These are phyloP conservation scores for Stellera chamaejasme DNA, from an alignment of 345 rosid species.

Conservation along the genomic window DNA sequence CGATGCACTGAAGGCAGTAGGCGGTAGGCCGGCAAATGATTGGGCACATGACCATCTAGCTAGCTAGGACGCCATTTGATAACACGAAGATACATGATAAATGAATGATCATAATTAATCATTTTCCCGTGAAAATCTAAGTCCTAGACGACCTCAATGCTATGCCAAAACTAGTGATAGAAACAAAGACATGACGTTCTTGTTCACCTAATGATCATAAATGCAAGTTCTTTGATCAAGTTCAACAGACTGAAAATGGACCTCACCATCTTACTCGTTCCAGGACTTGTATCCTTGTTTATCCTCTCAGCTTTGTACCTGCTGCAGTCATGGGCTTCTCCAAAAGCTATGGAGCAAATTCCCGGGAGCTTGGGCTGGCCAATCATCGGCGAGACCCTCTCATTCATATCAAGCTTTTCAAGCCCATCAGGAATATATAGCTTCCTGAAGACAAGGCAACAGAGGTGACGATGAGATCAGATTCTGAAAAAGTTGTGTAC, in stretches of 20 bases:
- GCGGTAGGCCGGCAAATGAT: too few relatives aligned
- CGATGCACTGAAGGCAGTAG: too few relatives aligned
- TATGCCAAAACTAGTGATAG: too few relatives aligned
- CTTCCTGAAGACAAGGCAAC: conserved; percentile 52
- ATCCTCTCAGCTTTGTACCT: conserved; percentile 17
- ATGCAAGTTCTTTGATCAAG: conserved; percentile 1
- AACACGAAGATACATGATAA: too few relatives aligned
- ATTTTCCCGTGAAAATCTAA: too few relatives aligned
- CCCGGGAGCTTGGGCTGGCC: conserved; percentile 67
- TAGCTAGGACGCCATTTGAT: too few relatives aligned
- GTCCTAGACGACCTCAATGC: too few relatives aligned
- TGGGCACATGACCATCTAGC: too few relatives aligned
- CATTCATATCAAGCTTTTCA: conserved; percentile 45
- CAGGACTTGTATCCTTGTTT: conserved; percentile 18
- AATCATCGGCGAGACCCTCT: conserved; percentile 46
- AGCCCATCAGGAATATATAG: conserved; percentile 49
- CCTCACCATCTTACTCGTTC: conserved; percentile 22
- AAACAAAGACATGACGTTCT: too few relatives aligned
- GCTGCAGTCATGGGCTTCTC: conserved; percentile 29
- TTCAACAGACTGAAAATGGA: conserved; percentile 25
- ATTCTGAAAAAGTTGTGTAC: neutral
- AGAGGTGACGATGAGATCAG: conserved; percentile 25
- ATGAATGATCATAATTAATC: too few relatives aligned
- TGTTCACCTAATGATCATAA: too few relatives aligned
- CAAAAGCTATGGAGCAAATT: conserved; percentile 45